phyloP scores from a whole-genome alignment of 2,329 filamentous ascomycete genomes.

The Stagonosporopsis chrysanthemi region DNA sequence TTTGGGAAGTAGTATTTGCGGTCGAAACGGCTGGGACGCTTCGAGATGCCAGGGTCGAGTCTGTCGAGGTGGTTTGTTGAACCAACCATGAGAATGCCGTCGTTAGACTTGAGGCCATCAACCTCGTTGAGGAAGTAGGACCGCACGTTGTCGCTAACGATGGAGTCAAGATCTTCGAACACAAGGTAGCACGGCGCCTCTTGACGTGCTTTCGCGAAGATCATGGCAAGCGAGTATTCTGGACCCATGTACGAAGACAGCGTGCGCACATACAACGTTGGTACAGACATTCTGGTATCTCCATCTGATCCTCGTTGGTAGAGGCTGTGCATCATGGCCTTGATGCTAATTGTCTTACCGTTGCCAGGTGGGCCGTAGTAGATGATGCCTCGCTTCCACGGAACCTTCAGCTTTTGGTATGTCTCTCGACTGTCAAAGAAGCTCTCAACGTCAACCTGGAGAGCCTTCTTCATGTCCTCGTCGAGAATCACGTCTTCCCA shows the following conservation, averaged over 20 bases:
- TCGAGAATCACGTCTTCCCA: slow-evolving; percentile 75
- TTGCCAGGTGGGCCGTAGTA: slow-evolving; percentile 72
- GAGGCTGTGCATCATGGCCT: slow-evolving; percentile 72
- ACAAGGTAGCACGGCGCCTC: slow-evolving; percentile 73
- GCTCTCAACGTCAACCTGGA: slow-evolving; percentile 69
- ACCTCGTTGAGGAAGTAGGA: slow-evolving; percentile 78
- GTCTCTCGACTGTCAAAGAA: slow-evolving; percentile 69
- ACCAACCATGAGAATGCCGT: slow-evolving; percentile 74
- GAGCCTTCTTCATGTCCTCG: slow-evolving; percentile 67
- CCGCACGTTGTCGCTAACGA: slow-evolving; percentile 66
- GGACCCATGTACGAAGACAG: slow-evolving; percentile 58
- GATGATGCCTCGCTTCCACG: slow-evolving; percentile 76
- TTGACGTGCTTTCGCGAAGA: slow-evolving; percentile 62
- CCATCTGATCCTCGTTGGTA: slow-evolving; percentile 56
- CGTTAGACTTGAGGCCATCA: slow-evolving; percentile 72
- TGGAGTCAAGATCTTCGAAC: slow-evolving; percentile 75
- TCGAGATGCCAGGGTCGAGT: slow-evolving; percentile 68
- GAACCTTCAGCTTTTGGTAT: slow-evolving; percentile 68
- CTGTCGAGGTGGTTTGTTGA: slow-evolving; percentile 71
- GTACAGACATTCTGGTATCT: slow-evolving; percentile 55
- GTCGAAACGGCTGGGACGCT: slow-evolving; percentile 57
- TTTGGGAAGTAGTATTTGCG: slow-evolving; percentile 57
- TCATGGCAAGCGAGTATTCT: slow-evolving; percentile 55
- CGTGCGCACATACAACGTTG: slow-evolving; percentile 64
- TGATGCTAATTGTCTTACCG: slow-evolving; percentile 74